Percentiles rank a stretch among this genome's conserved stretches.
Evolutionary conservation across 768 basidiomycete species (phyloP).

Genomic region (Pisolithus orientalis): DNA sequence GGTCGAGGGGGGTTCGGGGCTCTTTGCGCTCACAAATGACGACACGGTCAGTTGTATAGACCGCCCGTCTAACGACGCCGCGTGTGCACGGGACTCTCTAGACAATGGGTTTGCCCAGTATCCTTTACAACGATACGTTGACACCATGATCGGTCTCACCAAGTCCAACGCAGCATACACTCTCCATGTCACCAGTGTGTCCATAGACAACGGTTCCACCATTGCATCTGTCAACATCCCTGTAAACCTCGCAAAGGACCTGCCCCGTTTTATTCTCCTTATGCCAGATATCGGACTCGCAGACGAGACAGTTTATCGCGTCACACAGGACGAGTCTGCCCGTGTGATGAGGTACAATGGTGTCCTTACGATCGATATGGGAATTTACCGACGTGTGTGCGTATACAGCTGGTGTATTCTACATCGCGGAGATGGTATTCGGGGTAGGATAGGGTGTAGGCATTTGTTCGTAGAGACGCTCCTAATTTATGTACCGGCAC

Average conservation of each 20-base stretch:
- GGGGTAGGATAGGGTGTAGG: no score
- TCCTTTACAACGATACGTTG: no score
- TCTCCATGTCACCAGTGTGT: no score
- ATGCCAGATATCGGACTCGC: no score
- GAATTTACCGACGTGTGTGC: constrained; percentile 53
- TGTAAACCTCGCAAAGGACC: no score
- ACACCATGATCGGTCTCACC: no score
- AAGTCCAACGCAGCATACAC: no score
- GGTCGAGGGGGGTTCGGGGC: constrained; percentile 21
- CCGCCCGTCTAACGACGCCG: constrained; percentile 41
- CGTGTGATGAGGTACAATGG: constrained; percentile 48
- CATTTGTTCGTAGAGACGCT: no score
- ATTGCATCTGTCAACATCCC: no score
- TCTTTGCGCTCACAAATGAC: constrained; percentile 58
- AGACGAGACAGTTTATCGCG: constrained; percentile 57
- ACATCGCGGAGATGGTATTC: constrained; percentile 51
- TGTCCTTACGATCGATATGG: constrained; percentile 40
- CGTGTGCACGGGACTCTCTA: constrained; percentile 69
- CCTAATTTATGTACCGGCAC: no score
- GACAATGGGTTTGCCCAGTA: constrained; percentile 62
- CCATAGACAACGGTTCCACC: no score
- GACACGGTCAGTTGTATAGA: constrained; percentile 49
- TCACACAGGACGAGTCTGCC: constrained; percentile 46
- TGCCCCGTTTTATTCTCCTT: no score
- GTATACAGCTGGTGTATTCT: background rate